Evolutionary conservation across 208 protist genomes (phyloP).

Genomic region (Phytomonas francai): DNA sequence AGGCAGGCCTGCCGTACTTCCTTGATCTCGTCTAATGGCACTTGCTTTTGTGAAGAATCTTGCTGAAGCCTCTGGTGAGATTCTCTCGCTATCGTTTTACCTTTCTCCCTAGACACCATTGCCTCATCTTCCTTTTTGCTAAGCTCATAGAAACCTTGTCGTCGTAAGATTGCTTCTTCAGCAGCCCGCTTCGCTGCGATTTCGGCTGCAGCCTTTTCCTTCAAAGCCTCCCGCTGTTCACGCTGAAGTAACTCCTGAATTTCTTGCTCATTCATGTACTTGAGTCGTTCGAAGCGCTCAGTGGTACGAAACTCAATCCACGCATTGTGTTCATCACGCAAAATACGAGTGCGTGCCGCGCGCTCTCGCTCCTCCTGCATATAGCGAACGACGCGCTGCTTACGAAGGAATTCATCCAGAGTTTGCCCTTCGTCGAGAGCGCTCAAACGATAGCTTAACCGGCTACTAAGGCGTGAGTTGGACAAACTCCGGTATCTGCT

Average conservation of each 20-base stretch:
- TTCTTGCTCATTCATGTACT: constrained; percentile 66
- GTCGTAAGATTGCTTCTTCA: constrained; percentile 29
- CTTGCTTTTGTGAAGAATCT: constrained; percentile 19
- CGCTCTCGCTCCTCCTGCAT: constrained; percentile 82
- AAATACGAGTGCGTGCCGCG: constrained; percentile 45
- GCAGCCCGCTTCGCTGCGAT: constrained; percentile 23
- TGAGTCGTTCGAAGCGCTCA: constrained; percentile 64
- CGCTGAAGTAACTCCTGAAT: constrained; percentile 53
- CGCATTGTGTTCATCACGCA: constrained; percentile 64
- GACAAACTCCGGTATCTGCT: constrained; percentile 36
- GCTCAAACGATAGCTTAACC: constrained; percentile 57
- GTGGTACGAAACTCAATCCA: constrained; percentile 58
- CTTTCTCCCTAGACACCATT: constrained; percentile 16
- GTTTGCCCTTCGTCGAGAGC: constrained; percentile 69
- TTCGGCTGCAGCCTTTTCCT: constrained; percentile 30
- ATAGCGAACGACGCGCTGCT: constrained; percentile 79
- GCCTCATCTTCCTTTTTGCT: constrained; percentile 24
- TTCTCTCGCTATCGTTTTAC: constrained; percentile 15
- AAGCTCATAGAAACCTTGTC: constrained; percentile 16
- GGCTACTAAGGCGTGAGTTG: constrained; percentile 56
- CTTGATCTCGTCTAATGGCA: constrained; percentile 17
- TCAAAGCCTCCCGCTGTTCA: constrained; percentile 41
- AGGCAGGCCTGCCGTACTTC: constrained; percentile 8
- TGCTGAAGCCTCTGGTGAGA: constrained; percentile 14
- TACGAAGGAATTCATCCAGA: constrained; percentile 68